A percentile compares a stretch with the other conserved stretches of the same genome.
These are phyloP conservation scores for Solanum appendiculatum DNA, from an alignment of 257 asterid genomes.

Conservation along the genomic window DNA sequence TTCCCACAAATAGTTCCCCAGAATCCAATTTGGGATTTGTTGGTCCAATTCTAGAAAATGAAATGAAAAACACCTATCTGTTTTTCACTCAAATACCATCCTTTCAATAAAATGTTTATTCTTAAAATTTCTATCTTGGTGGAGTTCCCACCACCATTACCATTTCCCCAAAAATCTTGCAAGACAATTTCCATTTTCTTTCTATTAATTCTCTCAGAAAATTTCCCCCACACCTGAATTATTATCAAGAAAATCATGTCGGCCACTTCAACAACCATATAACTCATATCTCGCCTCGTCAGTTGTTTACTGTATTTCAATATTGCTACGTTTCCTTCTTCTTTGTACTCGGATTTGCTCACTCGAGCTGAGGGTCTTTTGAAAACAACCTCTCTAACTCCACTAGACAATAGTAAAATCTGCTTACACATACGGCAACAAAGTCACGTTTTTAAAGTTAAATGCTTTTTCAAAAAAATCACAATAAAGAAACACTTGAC, in stretches of 20 bases:
- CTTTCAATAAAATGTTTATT: background rate
- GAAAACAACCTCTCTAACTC: background rate
- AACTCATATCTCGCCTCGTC: background rate
- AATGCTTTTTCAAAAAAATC: conserved; percentile 20
- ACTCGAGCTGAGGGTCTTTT: background rate
- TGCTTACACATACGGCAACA: too few species aligned
- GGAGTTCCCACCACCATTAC: background rate
- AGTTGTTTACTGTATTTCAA: too few species aligned
- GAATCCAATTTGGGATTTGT: background rate
- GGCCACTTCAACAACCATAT: background rate
- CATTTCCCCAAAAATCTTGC: background rate
- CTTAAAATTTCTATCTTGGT: background rate
- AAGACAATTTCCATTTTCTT: background rate
- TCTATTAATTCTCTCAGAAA: background rate
- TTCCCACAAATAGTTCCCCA: background rate
- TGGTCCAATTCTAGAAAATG: background rate
- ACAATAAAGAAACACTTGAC: conserved; percentile 15
- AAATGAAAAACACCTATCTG: background rate
- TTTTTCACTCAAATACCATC: background rate
- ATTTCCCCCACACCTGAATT: background rate
- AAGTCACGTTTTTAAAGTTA: background rate
- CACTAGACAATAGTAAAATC: too few species aligned
- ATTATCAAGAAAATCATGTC: background rate
- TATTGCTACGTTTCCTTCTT: background rate
- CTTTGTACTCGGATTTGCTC: background rate